A percentile compares a stretch with the other conserved stretches of the same genome.
Conservation (phyloP, 2,329 filamentous ascomycete genomes). For the Aspergillus pseudotamarii region DNA sequence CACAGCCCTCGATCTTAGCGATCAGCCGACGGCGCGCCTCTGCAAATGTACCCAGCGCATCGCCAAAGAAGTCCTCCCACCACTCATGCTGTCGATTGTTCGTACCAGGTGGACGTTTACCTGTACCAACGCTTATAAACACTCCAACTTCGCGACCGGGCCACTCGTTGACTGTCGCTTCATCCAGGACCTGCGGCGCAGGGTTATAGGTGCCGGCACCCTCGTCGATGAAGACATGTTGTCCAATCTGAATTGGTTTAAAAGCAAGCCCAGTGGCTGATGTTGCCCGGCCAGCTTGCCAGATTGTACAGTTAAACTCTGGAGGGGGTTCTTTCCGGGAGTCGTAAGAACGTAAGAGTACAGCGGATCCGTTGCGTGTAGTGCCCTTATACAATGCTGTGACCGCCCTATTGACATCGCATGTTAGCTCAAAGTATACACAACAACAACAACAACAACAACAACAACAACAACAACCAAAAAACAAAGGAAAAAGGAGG, state of each 20-base stretch:
- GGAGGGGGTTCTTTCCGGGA: slow-evolving; percentile 88
- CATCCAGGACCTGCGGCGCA: slow-evolving; percentile 79
- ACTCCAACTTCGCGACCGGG: slow-evolving; percentile 90
- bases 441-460: background rate
- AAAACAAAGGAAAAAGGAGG: background rate
- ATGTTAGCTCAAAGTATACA: slow-evolving; percentile 4
- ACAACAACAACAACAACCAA: background rate
- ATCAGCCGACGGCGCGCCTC: slow-evolving; percentile 85
- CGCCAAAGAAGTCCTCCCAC: slow-evolving; percentile 83
- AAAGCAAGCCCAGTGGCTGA: slow-evolving; percentile 89
- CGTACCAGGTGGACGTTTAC: slow-evolving; percentile 74
- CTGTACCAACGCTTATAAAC: slow-evolving; percentile 92
- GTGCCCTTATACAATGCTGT: slow-evolving; percentile 90
- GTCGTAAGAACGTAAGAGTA: slow-evolving; percentile 88
- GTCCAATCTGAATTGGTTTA: slow-evolving; percentile 91
- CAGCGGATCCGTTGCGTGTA: slow-evolving; percentile 65
- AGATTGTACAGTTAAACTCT: slow-evolving; percentile 92
- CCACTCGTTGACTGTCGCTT: slow-evolving; percentile 92
- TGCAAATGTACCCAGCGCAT: slow-evolving; percentile 79
- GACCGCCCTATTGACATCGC: slow-evolving; percentile 65
- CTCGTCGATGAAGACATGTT: slow-evolving; percentile 92
- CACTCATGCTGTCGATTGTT: slow-evolving; percentile 72
- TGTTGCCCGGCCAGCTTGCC: slow-evolving; percentile 96
- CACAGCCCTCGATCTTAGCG: slow-evolving; percentile 91
- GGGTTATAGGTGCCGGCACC: slow-evolving; percentile 92